These are phyloP conservation scores for Lizonia empirigonia DNA, from an alignment of 2,329 filamentous ascomycete species.

Conservation along the genomic window DNA sequence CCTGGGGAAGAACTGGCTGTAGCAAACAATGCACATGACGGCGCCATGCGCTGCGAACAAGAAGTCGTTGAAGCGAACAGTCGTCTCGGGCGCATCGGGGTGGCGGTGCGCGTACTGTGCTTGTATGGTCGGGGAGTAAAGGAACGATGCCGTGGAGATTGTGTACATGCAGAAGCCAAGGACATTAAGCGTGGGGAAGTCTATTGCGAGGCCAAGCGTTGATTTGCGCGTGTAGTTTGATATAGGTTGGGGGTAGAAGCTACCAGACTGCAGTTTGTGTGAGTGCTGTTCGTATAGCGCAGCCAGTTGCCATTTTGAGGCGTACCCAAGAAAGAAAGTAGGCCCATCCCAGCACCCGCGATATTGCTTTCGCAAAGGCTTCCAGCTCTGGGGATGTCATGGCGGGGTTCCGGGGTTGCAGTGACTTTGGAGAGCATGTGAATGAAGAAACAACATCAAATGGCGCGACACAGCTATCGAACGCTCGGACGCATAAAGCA, in stretches of 20 bases:
- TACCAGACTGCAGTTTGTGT: constrained; percentile 12
- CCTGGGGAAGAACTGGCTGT: constrained; percentile 73
- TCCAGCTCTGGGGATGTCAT: constrained; percentile 33
- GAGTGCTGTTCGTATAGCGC: not conserved
- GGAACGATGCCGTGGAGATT: constrained; percentile 74
- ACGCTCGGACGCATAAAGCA: constrained; percentile 2
- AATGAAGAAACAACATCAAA: constrained; percentile 12
- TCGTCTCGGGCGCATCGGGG: constrained; percentile 73
- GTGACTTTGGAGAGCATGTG: constrained; percentile 10
- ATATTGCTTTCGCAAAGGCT: constrained; percentile 41
- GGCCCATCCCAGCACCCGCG: constrained; percentile 44
- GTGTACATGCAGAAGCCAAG: constrained; percentile 77
- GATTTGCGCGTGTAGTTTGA: constrained; percentile 78
- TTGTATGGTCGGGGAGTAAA: constrained; percentile 78
- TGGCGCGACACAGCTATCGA: constrained; percentile 1
- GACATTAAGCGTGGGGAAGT: constrained; percentile 80
- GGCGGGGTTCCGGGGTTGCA: constrained; percentile 4
- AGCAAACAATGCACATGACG: constrained; percentile 71
- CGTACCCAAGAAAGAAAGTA: constrained; percentile 45
- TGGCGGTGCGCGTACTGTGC: constrained; percentile 84
- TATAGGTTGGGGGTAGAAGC: constrained; percentile 87
- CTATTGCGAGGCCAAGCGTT: constrained; percentile 82
- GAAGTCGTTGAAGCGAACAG: constrained; percentile 88
- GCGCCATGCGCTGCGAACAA: constrained; percentile 84
- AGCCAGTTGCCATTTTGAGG: not conserved